These are phyloP conservation scores for Penicillium aurantiogriseum DNA, from an alignment of 2,329 filamentous ascomycete genomes.

Conservation along the genomic window DNA sequence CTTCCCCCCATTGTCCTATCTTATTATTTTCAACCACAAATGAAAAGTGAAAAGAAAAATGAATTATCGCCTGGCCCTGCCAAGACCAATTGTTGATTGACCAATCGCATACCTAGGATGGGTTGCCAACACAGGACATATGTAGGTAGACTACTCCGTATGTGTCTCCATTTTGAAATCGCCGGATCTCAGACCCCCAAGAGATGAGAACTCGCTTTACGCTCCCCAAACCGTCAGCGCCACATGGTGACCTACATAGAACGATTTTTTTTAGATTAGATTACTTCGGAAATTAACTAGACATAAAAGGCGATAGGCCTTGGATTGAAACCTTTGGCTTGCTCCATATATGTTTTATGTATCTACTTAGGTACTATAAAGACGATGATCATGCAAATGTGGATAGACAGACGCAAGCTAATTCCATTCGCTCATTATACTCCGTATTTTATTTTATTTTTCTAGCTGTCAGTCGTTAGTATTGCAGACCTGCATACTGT, in stretches of 20 bases:
- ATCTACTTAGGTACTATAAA: conserved; percentile 6
- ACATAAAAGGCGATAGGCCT: conserved; percentile 16
- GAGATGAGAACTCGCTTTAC: not conserved
- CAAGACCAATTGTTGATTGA: not conserved
- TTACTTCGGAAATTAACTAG: not conserved
- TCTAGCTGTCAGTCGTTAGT: conserved; percentile 9
- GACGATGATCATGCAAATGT: conserved; percentile 7
- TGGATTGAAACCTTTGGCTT: not conserved
- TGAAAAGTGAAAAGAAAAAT: not conserved
- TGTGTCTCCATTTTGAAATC: conserved; percentile 1
- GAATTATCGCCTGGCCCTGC: not conserved
- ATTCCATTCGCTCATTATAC: conserved; percentile 10
- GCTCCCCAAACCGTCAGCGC: not conserved
- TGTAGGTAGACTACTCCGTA: not conserved
- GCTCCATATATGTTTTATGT: not conserved
- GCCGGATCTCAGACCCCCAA: not conserved
- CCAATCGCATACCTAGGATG: not conserved
- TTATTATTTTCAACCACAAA: not conserved
- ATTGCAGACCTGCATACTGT: conserved; percentile 15
- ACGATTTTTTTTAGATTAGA: not conserved
- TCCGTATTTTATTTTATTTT: conserved; percentile 5
- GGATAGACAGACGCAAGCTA: conserved; percentile 4
- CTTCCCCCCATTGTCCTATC: not conserved
- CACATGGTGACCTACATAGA: not conserved
- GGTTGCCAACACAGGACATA: not conserved